Evolutionary conservation across 2,329 filamentous ascomycete genomes (phyloP).

Genomic region (Celoporthe dispersa): DNA sequence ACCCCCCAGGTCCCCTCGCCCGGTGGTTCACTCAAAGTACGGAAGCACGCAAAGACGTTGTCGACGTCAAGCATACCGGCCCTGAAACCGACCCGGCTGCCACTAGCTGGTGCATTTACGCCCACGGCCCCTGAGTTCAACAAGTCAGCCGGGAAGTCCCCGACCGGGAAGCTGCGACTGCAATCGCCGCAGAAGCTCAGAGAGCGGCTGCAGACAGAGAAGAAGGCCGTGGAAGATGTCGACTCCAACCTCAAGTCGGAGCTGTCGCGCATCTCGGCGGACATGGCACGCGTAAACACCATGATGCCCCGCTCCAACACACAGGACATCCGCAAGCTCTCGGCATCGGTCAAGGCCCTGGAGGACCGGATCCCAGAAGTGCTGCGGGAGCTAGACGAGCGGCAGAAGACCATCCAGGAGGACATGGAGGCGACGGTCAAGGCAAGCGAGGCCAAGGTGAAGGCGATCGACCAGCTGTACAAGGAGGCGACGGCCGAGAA

Average conservation of each 20-base stretch:
- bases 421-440: conserved; percentile 75
- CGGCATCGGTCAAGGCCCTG: conserved; percentile 65
- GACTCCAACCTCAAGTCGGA: conserved; percentile 75
- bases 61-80: conserved; percentile 61
- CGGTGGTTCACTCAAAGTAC: conserved; percentile 28
- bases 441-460: conserved; percentile 77
- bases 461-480: conserved; percentile 85
- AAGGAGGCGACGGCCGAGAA: conserved; percentile 89
- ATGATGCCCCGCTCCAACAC: conserved; percentile 42
- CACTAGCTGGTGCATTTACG: conserved; percentile 34
- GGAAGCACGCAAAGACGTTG: conserved; percentile 52
- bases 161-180: conserved; percentile 62
- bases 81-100: conserved; percentile 48
- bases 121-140: conserved; percentile 29
- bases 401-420: conserved; percentile 66
- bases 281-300: conserved; percentile 67
- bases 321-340: conserved; percentile 53
- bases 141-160: conserved; percentile 42
- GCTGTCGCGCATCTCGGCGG: conserved; percentile 77
- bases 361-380: conserved; percentile 68
- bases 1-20: conserved; percentile 25
- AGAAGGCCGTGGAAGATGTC: conserved; percentile 71
- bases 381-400: conserved; percentile 62
- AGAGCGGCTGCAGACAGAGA: conserved; percentile 83
- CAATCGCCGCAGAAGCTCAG: conserved; percentile 77